Evolutionary conservation across 805 yeast genomes (phyloP).

Genomic region (Pachysolen tannophilus): DNA sequence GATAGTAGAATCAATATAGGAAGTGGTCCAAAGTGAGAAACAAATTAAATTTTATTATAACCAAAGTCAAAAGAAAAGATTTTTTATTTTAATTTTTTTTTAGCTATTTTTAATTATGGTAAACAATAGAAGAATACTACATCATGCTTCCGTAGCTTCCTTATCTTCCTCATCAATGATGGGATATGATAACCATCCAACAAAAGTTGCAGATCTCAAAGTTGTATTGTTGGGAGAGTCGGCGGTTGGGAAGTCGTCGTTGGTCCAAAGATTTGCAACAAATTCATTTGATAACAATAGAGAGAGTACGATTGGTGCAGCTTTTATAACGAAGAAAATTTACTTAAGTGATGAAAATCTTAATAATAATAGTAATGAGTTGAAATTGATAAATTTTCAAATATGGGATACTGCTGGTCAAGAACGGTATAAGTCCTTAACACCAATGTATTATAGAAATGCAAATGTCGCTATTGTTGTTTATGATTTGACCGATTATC

Average conservation of each 20-base stretch:
- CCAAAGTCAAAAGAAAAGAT: too few species aligned
- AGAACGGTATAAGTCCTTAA: slow-evolving; percentile 73
- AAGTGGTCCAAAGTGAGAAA: too few species aligned
- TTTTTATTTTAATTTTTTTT: too few species aligned
- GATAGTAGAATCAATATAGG: too few species aligned
- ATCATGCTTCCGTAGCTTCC: slow-evolving; percentile 7
- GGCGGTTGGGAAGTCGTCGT: slow-evolving; percentile 61
- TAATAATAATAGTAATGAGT: slow-evolving; percentile 6
- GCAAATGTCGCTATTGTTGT: slow-evolving; percentile 83
- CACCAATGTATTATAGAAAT: slow-evolving; percentile 79
- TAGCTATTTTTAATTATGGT: too few species aligned
- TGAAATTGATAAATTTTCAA: slow-evolving; percentile 41
- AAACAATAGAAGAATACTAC: slow-evolving; percentile 4
- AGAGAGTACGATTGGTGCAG: slow-evolving; percentile 98
- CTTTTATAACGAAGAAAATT: slow-evolving; percentile 80
- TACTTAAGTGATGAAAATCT: slow-evolving; percentile 24
- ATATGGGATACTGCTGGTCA: slow-evolving; percentile 98
- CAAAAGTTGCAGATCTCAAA: slow-evolving; percentile 23
- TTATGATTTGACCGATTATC: slow-evolving; percentile 61
- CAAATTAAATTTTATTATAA: too few species aligned
- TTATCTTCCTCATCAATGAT: slow-evolving; percentile 1
- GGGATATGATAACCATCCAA: slow-evolving; percentile 12
- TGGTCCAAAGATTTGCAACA: slow-evolving; percentile 71
- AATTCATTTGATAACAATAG: slow-evolving; percentile 69
- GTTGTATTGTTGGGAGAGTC: slow-evolving; percentile 40